phyloP scores from a whole-genome alignment of 345 rosid species.

The Toxicodendron radicans region DNA sequence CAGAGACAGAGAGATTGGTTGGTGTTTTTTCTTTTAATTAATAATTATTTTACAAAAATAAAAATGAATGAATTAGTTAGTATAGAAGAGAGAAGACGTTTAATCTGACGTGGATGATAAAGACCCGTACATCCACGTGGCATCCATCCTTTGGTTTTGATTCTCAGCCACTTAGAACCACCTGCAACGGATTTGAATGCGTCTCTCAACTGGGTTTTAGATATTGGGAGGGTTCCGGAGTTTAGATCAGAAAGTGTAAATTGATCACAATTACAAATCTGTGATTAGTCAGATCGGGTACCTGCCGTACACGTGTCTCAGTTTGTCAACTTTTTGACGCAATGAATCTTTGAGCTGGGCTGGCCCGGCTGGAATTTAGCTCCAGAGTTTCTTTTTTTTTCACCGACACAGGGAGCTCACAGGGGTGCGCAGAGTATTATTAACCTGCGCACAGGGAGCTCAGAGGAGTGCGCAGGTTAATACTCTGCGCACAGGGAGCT shows the following conservation, averaged over 20 bases:
- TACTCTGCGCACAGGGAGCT: no score
- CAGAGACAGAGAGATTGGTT: background rate
- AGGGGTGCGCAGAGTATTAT: background rate
- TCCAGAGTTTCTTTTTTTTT: background rate
- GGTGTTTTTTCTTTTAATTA: background rate
- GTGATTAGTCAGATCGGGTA: background rate
- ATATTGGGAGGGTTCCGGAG: background rate
- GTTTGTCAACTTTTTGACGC: background rate
- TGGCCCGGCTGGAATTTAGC: no score
- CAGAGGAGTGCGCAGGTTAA: no score
- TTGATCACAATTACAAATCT: background rate
- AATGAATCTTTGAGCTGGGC: background rate
- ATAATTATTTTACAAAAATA: background rate
- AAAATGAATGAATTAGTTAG: background rate
- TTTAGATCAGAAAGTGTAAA: no score
- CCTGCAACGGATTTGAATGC: background rate
- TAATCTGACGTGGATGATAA: slow-evolving; percentile 23
- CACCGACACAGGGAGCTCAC: background rate
- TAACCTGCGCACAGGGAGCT: background rate
- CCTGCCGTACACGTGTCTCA: slow-evolving; percentile 2
- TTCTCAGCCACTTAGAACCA: background rate
- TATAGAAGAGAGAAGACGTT: background rate
- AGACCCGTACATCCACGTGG: slow-evolving; percentile 14
- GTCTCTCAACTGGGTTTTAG: slow-evolving; percentile 8
- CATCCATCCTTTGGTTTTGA: slow-evolving; percentile 1